These are phyloP conservation scores for Dipodascopsis uninucleata DNA, from an alignment of 805 yeast genomes.

Conservation along the genomic window DNA sequence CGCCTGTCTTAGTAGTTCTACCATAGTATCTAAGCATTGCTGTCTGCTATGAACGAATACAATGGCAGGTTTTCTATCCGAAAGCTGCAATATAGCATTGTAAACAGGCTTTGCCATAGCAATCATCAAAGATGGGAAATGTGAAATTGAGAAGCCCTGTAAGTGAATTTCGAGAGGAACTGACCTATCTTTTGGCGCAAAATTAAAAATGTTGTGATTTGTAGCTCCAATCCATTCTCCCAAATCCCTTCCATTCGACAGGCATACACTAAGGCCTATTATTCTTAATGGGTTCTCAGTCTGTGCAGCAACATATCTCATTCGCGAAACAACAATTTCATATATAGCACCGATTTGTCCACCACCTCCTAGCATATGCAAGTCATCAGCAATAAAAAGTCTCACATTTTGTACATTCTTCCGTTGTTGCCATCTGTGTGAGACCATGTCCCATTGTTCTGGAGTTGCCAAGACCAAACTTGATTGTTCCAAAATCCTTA, in stretches of 20 bases:
- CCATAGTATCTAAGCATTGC: slow-evolving; percentile 52
- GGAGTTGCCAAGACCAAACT: slow-evolving; percentile 80
- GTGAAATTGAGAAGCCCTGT: slow-evolving; percentile 43
- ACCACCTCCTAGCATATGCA: slow-evolving; percentile 66
- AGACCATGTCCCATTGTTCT: slow-evolving; percentile 63
- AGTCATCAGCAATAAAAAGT: slow-evolving; percentile 67
- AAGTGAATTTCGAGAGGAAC: slow-evolving; percentile 57
- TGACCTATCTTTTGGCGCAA: slow-evolving; percentile 58
- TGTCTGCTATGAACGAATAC: slow-evolving; percentile 59
- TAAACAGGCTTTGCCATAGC: slow-evolving; percentile 50
- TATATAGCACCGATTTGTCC: slow-evolving; percentile 58
- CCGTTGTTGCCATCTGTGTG: slow-evolving; percentile 81
- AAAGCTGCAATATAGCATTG: slow-evolving; percentile 41
- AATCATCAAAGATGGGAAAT: slow-evolving; percentile 50
- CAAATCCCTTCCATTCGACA: slow-evolving; percentile 72
- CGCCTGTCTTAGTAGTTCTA: slow-evolving; percentile 43
- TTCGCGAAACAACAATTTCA: slow-evolving; percentile 67
- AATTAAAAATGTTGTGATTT: slow-evolving; percentile 60
- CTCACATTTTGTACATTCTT: slow-evolving; percentile 63
- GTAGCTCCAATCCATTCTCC: slow-evolving; percentile 83
- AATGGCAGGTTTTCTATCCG: slow-evolving; percentile 38
- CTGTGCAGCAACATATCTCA: slow-evolving; percentile 66
- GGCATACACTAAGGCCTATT: slow-evolving; percentile 64
- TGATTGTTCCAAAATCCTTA: slow-evolving; percentile 51
- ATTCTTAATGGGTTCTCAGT: slow-evolving; percentile 56